Conservation (phyloP, 768 basidiomycete genomes). For the Lactarius vividus region DNA sequence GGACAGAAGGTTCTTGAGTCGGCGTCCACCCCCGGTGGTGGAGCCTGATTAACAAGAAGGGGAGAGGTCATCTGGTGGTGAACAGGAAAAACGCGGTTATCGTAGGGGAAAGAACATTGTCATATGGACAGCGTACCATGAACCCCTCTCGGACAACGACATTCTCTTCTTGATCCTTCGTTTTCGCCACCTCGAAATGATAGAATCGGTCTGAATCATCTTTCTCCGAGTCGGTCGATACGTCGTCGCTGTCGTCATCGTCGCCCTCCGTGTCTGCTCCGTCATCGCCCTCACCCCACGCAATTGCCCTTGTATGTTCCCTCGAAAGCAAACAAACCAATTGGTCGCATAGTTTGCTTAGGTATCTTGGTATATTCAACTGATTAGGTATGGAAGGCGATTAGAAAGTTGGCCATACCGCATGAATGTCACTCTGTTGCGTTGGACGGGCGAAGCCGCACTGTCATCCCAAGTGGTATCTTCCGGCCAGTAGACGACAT, state of each 20-base stretch:
- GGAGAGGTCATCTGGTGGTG: neutral
- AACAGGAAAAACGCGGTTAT: neutral
- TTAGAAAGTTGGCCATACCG: conserved; percentile 36
- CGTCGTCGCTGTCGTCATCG: conserved; percentile 18
- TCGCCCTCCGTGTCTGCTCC: neutral
- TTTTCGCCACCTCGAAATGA: conserved; percentile 54
- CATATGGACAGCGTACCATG: conserved; percentile 34
- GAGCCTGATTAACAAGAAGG: neutral
- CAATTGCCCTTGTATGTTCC: conserved; percentile 1
- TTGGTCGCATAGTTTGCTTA: conserved; percentile 6
- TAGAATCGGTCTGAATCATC: conserved; percentile 48
- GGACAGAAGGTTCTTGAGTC: neutral
- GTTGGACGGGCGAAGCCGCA: conserved; percentile 41
- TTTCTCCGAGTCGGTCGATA: conserved; percentile 38
- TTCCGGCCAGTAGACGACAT: conserved; percentile 61
- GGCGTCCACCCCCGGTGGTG: neutral
- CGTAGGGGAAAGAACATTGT: too few species aligned
- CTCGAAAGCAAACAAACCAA: conserved; percentile 1
- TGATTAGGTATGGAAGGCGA: neutral
- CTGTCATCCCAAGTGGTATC: conserved; percentile 55
- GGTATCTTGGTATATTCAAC: neutral
- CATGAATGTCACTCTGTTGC: conserved; percentile 62
- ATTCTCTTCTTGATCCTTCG: conserved; percentile 53
- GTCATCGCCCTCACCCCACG: neutral
- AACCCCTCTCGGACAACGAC: conserved; percentile 46